Percentiles rank a stretch among this genome's conserved stretches.
These are phyloP conservation scores for Prunus salicina DNA, from an alignment of 306 rosid genomes.

Conservation along the genomic window DNA sequence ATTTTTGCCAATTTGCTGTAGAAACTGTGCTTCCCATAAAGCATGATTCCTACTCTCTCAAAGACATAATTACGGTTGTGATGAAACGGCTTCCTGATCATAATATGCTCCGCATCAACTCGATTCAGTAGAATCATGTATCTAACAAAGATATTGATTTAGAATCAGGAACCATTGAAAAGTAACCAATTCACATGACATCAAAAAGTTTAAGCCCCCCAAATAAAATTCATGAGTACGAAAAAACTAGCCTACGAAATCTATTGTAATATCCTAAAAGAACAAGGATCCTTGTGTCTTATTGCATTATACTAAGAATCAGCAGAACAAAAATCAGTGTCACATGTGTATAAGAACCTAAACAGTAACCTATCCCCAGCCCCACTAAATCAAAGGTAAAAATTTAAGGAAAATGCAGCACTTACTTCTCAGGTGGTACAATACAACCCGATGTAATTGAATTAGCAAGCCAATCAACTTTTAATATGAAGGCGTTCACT, in stretches of 20 bases:
- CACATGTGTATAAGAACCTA: neutral
- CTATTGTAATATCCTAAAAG: neutral
- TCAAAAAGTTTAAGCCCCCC: neutral
- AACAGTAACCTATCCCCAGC: neutral
- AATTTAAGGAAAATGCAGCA: constrained; percentile 10
- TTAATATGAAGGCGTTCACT: constrained; percentile 64
- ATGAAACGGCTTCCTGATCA: constrained; percentile 33
- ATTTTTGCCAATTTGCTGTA: constrained; percentile 60
- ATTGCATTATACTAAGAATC: neutral
- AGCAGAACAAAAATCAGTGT: neutral
- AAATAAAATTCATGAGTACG: neutral
- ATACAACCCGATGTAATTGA: constrained; percentile 62
- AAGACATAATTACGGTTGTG: constrained; percentile 39
- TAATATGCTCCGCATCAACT: constrained; percentile 36
- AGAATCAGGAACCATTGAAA: constrained; percentile 15
- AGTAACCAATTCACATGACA: constrained; percentile 14
- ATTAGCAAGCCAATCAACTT: constrained; percentile 69
- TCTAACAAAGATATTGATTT: constrained; percentile 29
- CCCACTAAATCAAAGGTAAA: neutral
- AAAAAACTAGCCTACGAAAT: neutral
- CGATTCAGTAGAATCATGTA: constrained; percentile 62
- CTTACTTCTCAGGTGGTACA: constrained; percentile 75
- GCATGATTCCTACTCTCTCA: constrained; percentile 74
- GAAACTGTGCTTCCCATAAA: constrained; percentile 76
- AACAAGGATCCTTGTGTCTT: neutral